Evolutionary conservation across 2,329 filamentous ascomycete species (phyloP).

Genomic region (Fusarium longipes): DNA sequence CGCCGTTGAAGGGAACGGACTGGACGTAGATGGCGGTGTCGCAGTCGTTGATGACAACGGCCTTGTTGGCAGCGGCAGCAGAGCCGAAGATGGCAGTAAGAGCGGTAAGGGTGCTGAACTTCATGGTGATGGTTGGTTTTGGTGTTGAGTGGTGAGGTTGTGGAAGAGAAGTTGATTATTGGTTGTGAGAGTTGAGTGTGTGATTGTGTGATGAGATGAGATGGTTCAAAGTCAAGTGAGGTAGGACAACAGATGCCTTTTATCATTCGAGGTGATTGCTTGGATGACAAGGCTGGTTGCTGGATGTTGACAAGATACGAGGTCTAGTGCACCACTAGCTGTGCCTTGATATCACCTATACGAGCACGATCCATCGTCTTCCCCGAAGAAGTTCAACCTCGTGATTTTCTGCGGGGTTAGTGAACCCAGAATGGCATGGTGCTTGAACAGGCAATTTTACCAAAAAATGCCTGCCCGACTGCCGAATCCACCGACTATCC

Average conservation of each 20-base stretch:
- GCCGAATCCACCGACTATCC: neutral
- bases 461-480: neutral
- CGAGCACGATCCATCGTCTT: conserved; percentile 7
- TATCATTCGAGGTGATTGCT: neutral
- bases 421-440: neutral
- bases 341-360: conserved; percentile 12
- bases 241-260: conserved; percentile 17
- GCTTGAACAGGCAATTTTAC: neutral
- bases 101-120: conserved; percentile 44
- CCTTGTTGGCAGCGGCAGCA: conserved; percentile 49
- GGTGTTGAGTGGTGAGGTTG: neutral
- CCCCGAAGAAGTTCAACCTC: conserved; percentile 5
- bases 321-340: conserved; percentile 6
- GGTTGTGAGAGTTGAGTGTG: neutral
- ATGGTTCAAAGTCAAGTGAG: neutral
- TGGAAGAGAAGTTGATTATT: neutral
- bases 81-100: conserved; percentile 48
- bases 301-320: conserved; percentile 12
- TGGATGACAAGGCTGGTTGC: neutral
- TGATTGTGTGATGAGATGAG: neutral
- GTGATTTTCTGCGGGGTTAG: conserved; percentile 11
- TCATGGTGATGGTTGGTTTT: conserved; percentile 43
- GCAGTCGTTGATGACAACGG: conserved; percentile 54
- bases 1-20: conserved; percentile 52
- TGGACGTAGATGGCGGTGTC: conserved; percentile 51